phyloP scores from a whole-genome alignment of 2,329 filamentous ascomycete species.

The Whalleya microplaca region DNA sequence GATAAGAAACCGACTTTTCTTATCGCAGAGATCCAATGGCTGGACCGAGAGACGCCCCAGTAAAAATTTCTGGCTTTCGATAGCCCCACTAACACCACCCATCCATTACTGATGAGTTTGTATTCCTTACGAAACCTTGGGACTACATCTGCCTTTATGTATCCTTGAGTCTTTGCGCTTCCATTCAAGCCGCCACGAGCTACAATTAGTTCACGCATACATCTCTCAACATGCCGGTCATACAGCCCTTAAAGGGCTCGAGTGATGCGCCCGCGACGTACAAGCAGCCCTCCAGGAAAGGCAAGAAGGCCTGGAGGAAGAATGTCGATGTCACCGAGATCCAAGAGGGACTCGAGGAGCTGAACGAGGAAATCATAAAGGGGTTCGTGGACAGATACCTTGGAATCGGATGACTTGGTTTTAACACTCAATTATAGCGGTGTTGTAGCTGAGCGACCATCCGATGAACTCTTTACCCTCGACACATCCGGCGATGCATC shows the following conservation, averaged over 20 bases:
- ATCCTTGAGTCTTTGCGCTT: no score
- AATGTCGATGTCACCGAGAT: slow-evolving; percentile 94
- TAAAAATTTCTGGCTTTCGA: slow-evolving; percentile 22
- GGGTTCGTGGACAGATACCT: slow-evolving; percentile 60
- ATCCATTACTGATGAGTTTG: not conserved
- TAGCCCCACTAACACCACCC: slow-evolving; percentile 14
- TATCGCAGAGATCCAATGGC: slow-evolving; percentile 4
- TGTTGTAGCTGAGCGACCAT: slow-evolving; percentile 79
- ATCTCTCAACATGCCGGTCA: slow-evolving; percentile 53
- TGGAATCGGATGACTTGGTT: not conserved
- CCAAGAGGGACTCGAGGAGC: slow-evolving; percentile 76
- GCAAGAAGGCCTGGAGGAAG: slow-evolving; percentile 98
- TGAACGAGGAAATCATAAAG: slow-evolving; percentile 88
- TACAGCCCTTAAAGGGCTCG: slow-evolving; percentile 52
- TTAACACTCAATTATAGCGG: slow-evolving; percentile 59
- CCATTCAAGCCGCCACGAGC: no score
- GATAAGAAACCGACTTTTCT: slow-evolving; percentile 7
- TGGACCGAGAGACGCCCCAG: slow-evolving; percentile 1
- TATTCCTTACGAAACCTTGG: no score
- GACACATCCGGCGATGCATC: slow-evolving; percentile 74
- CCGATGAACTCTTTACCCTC: slow-evolving; percentile 82
- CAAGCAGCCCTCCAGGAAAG: slow-evolving; percentile 90
- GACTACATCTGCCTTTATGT: not conserved
- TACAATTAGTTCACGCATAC: not conserved
- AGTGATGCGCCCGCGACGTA: slow-evolving; percentile 74